Evolutionary conservation across 306 rosid genomes (phyloP).

Genomic region (Sesbania bispinosa): DNA sequence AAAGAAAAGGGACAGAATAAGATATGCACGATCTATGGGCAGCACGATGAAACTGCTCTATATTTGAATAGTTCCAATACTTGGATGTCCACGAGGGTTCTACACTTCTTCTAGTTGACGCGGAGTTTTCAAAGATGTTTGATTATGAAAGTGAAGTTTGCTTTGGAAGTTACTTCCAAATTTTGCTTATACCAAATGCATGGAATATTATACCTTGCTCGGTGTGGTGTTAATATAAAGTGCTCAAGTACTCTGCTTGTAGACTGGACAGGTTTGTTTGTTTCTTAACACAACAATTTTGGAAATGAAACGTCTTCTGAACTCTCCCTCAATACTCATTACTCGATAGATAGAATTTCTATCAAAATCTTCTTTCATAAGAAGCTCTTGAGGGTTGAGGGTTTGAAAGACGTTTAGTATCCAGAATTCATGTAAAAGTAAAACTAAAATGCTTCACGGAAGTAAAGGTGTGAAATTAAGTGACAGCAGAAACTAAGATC

Average conservation of each 20-base stretch:
- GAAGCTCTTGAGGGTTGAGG: neutral
- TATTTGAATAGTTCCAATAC: neutral
- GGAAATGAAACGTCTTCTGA: conserved; percentile 30
- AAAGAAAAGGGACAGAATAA: neutral
- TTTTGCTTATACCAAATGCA: neutral
- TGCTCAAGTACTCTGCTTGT: neutral
- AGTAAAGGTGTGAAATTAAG: neutral
- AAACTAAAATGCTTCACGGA: neutral
- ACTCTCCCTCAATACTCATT: conserved; percentile 31
- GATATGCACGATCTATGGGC: neutral
- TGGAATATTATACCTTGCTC: neutral
- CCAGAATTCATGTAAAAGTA: neutral
- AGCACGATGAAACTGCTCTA: neutral
- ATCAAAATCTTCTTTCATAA: neutral
- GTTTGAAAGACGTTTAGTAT: conserved; percentile 3
- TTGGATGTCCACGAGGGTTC: conserved; percentile 10
- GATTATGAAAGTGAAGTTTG: neutral
- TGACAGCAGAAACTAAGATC: neutral
- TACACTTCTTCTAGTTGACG: neutral
- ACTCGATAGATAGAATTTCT: neutral
- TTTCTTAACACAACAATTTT: neutral
- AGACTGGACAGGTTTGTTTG: neutral
- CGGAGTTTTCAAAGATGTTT: neutral
- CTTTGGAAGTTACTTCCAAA: neutral
- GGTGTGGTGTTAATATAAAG: neutral